Evolutionary conservation across 345 rosid genomes (phyloP).

Genomic region (Salix purpurea): DNA sequence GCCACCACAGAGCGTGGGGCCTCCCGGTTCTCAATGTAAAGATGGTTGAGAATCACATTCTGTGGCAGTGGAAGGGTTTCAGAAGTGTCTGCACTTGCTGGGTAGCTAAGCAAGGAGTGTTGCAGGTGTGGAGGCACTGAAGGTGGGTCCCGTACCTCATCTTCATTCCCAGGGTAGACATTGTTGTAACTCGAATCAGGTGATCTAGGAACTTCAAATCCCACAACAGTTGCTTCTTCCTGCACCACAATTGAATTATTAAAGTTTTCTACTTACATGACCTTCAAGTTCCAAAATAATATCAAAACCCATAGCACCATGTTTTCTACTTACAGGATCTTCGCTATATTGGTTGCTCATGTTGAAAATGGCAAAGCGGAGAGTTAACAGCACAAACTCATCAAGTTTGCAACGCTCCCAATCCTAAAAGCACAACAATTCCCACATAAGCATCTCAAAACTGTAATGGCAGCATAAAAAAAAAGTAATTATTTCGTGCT

Average conservation of each 20-base stretch:
- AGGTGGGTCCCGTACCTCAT: slow-evolving; percentile 90
- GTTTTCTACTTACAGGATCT: slow-evolving; percentile 49
- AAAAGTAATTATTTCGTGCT: neutral
- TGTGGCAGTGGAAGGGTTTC: slow-evolving; percentile 57
- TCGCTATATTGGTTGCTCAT: slow-evolving; percentile 56
- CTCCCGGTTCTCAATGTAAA: slow-evolving; percentile 81
- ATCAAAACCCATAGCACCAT: slow-evolving; percentile 1
- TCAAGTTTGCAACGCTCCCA: slow-evolving; percentile 20
- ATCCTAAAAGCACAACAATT: neutral
- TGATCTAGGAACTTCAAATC: slow-evolving; percentile 84
- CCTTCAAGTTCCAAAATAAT: slow-evolving; percentile 8
- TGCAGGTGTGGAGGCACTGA: slow-evolving; percentile 73
- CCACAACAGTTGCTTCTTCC: slow-evolving; percentile 76
- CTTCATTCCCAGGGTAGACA: slow-evolving; percentile 53
- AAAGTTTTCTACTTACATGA: slow-evolving; percentile 44
- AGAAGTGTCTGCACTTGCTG: slow-evolving; percentile 39
- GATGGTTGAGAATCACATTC: slow-evolving; percentile 74
- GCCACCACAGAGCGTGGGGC: slow-evolving; percentile 86
- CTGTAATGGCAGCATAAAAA: neutral
- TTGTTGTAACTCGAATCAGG: slow-evolving; percentile 93
- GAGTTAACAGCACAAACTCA: slow-evolving; percentile 17
- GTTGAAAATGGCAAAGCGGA: slow-evolving; percentile 20
- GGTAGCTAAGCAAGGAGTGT: slow-evolving; percentile 51
- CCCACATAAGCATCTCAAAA: neutral
- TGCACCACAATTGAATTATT: slow-evolving; percentile 21